phyloP scores from a whole-genome alignment of 2,329 filamentous ascomycete species.

The Teratosphaeria viscida region DNA sequence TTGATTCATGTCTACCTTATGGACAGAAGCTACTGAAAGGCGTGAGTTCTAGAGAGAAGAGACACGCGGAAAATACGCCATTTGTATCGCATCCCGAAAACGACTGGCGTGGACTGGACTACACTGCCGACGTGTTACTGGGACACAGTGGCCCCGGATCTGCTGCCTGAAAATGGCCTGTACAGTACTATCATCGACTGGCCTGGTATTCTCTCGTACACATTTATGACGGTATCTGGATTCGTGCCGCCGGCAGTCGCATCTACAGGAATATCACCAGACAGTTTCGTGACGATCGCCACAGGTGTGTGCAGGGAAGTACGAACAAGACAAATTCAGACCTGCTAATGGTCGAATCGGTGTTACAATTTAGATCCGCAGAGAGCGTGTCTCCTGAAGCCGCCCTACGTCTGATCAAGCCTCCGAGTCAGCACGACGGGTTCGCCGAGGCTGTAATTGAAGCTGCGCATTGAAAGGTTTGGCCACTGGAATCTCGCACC shows the following conservation, averaged over 20 bases:
- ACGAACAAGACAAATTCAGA: background rate
- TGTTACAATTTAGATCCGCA: no score
- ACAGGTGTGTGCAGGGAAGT: no score
- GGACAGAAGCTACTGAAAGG: slow-evolving; percentile 13
- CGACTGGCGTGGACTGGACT: background rate
- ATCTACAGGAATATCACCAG: no score
- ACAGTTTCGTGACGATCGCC: no score
- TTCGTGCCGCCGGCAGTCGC: no score
- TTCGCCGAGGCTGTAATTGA: background rate
- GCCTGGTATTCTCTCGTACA: background rate
- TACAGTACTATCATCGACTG: background rate
- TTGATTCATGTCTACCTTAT: slow-evolving; percentile 25
- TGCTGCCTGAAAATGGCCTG: background rate
- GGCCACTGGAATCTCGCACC: background rate
- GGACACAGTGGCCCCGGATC: background rate
- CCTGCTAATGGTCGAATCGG: background rate
- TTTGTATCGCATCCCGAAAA: background rate
- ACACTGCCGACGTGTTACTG: background rate
- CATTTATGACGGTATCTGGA: background rate
- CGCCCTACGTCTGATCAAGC: background rate
- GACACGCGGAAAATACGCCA: background rate
- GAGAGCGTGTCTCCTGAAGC: background rate
- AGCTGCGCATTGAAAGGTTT: background rate
- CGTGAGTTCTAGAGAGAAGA: background rate
- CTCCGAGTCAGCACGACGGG: background rate